A percentile compares a stretch with the other conserved stretches of the same genome.
These are phyloP conservation scores for Carnegiea gigantea DNA, from an alignment of 179 eudicot genomes.

Conservation along the genomic window DNA sequence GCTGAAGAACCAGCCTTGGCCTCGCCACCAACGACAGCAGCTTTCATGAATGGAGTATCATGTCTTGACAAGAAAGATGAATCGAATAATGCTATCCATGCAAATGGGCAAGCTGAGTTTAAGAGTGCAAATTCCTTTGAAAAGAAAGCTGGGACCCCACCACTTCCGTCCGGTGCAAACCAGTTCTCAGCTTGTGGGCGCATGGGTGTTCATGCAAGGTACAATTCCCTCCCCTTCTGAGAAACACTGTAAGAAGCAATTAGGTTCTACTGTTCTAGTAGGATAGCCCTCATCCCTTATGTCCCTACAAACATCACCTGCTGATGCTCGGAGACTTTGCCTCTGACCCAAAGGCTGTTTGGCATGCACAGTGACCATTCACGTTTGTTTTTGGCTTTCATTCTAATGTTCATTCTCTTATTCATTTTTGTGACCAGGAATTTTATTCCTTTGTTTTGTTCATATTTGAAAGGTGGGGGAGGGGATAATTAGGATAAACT, in stretches of 20 bases:
- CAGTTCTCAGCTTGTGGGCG: constrained; percentile 81
- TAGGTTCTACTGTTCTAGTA: too few relatives aligned
- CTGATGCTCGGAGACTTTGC: too few relatives aligned
- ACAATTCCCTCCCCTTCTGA: background rate
- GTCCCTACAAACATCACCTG: too few relatives aligned
- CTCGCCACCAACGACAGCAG: constrained; percentile 66
- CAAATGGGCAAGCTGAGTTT: constrained; percentile 44
- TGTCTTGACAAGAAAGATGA: constrained; percentile 50
- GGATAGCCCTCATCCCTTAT: too few relatives aligned
- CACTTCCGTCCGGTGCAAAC: constrained; percentile 65
- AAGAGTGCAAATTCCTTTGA: constrained; percentile 39
- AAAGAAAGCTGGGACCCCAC: constrained; percentile 57
- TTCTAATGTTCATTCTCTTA: too few relatives aligned
- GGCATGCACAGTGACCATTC: too few relatives aligned
- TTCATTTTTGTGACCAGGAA: too few relatives aligned
- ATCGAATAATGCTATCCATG: constrained; percentile 24
- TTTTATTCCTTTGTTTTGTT: too few relatives aligned
- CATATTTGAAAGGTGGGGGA: too few relatives aligned
- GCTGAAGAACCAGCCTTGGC: constrained; percentile 68
- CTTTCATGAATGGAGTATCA: constrained; percentile 51
- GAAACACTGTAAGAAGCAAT: background rate
- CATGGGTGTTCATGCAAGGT: constrained; percentile 82
- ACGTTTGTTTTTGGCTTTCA: too few relatives aligned
- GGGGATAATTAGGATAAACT: too few relatives aligned
- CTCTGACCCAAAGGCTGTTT: too few relatives aligned